Evolutionary conservation across 164 flowering plant species (phyloP).

Genomic region (Piper longum): DNA sequence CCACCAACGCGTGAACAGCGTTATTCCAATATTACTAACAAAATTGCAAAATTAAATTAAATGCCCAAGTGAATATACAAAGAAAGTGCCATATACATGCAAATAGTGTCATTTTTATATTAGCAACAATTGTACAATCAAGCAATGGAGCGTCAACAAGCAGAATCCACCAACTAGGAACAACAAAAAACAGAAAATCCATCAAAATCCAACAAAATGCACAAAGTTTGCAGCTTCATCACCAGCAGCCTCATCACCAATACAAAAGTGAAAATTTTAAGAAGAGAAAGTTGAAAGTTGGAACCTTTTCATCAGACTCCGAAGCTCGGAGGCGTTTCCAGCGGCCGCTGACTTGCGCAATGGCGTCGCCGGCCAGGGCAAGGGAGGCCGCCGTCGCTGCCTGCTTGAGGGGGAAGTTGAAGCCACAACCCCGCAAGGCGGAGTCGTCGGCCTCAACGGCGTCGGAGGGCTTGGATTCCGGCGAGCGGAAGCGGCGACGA

Average conservation of each 20-base stretch:
- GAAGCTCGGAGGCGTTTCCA: constrained; percentile 16
- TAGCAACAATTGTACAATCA: too few relatives aligned
- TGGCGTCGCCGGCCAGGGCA: constrained; percentile 75
- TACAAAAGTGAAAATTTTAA: not conserved
- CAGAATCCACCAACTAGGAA: not conserved
- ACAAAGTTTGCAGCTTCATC: too few relatives aligned
- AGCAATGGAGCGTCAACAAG: too few relatives aligned
- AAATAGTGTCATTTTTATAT: too few relatives aligned
- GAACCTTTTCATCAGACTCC: constrained; percentile 7
- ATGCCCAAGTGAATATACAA: too few relatives aligned
- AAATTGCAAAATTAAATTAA: too few relatives aligned
- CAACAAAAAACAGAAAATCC: not conserved
- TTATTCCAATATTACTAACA: too few relatives aligned
- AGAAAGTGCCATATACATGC: too few relatives aligned
- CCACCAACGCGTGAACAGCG: too few relatives aligned
- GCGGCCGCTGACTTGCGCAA: constrained; percentile 53
- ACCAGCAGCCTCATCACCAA: not conserved
- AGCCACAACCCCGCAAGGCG: constrained; percentile 9
- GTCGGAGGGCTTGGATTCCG: constrained; percentile 19
- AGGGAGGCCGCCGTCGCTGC: constrained; percentile 63
- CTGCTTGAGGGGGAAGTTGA: constrained; percentile 58
- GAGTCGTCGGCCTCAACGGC: constrained; percentile 15
- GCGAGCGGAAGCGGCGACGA: constrained; percentile 4
- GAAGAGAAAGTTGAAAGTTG: not conserved
- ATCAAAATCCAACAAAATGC: not conserved